These are phyloP conservation scores for Colletotrichum ledebouriae DNA, from an alignment of 2,329 filamentous ascomycete genomes.

Conservation along the genomic window DNA sequence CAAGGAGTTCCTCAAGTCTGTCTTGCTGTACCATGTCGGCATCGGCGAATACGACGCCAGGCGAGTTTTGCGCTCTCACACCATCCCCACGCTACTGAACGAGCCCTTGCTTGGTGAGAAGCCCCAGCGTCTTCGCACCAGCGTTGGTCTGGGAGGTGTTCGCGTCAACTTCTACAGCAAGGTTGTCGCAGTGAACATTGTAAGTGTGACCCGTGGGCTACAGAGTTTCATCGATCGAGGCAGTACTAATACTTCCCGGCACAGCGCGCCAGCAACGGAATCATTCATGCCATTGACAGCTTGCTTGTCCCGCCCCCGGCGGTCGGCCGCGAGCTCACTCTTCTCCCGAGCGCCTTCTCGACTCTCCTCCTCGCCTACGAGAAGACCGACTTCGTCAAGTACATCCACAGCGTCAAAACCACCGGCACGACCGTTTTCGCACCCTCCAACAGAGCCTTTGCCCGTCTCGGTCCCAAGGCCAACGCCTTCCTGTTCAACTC, in stretches of 20 bases:
- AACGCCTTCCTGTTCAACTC: constrained; percentile 91
- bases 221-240: neutral
- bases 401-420: constrained; percentile 66
- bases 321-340: constrained; percentile 65
- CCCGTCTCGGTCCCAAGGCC: constrained; percentile 76
- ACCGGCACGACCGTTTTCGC: constrained; percentile 83
- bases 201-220: constrained; percentile 53
- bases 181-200: constrained; percentile 78
- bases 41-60: constrained; percentile 75
- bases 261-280: constrained; percentile 78
- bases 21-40: constrained; percentile 83
- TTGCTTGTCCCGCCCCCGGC: constrained; percentile 82
- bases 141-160: constrained; percentile 72
- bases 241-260: neutral
- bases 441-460: constrained; percentile 85
- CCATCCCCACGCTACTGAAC: constrained; percentile 77
- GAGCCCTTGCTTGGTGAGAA: constrained; percentile 71
- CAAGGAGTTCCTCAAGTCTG: constrained; percentile 76
- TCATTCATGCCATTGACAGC: constrained; percentile 82
- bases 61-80: constrained; percentile 77
- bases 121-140: constrained; percentile 79
- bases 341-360: constrained; percentile 82
- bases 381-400: constrained; percentile 78
- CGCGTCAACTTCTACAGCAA: constrained; percentile 83
- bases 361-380: constrained; percentile 81